Conservation (phyloP, 208 protist species). For the Leishmania amazonensis region DNA sequence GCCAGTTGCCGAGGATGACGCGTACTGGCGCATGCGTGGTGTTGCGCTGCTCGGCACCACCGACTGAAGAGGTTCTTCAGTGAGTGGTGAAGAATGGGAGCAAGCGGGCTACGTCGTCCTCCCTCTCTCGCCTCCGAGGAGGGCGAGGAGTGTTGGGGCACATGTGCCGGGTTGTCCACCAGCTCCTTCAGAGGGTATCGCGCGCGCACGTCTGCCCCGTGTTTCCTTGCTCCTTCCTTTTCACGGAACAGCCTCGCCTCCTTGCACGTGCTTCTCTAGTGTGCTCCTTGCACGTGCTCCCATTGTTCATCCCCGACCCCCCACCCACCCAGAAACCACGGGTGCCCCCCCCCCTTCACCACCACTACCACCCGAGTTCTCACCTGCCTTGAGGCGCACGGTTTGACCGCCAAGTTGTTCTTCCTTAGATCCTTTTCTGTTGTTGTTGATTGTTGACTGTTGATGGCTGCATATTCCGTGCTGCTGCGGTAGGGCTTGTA, state of each 20-base stretch:
- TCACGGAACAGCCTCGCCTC: background rate
- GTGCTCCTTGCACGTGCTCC: background rate
- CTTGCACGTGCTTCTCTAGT: background rate
- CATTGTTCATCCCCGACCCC: background rate
- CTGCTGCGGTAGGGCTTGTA: too few species aligned
- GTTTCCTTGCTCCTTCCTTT: background rate
- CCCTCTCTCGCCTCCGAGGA: background rate
- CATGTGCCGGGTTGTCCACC: background rate
- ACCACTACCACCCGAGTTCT: background rate
- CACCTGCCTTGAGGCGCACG: background rate
- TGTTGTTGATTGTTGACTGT: too few species aligned
- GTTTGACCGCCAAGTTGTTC: background rate
- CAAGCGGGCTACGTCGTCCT: background rate
- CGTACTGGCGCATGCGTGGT: slow-evolving; percentile 97
- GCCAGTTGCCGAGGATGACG: slow-evolving; percentile 92
- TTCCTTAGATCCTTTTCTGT: background rate
- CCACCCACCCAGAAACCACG: background rate
- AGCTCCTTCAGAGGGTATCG: background rate
- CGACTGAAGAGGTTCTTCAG: slow-evolving; percentile 49
- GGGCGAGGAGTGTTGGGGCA: background rate
- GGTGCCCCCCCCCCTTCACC: background rate
- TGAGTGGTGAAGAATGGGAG: background rate
- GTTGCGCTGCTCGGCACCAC: slow-evolving; percentile 90
- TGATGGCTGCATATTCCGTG: too few species aligned
- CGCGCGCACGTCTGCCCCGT: too few species aligned